Percentiles rank a stretch among this genome's conserved stretches.
phyloP scores from a whole-genome alignment of 176 grass and related monocot species.

The Phoenix dactylifera region DNA sequence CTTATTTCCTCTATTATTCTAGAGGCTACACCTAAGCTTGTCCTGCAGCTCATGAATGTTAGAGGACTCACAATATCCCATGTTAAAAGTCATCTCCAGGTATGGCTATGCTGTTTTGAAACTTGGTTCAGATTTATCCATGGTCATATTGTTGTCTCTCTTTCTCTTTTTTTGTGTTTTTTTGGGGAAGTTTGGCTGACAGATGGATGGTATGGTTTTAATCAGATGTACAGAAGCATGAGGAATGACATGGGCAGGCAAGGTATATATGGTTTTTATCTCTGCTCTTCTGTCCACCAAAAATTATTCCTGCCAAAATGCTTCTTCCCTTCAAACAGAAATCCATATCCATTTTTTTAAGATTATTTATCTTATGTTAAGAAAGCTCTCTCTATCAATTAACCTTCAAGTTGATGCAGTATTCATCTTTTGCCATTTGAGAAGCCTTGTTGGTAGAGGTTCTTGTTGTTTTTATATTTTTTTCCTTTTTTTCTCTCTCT shows the following conservation, averaged over 20 bases:
- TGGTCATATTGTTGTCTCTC: not conserved
- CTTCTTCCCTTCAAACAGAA: no score
- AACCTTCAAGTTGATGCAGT: no score
- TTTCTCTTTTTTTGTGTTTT: not conserved
- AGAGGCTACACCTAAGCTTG: constrained; percentile 91
- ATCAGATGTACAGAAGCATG: constrained; percentile 78
- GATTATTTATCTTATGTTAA: no score
- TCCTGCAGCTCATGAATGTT: constrained; percentile 68
- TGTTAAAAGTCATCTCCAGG: constrained; percentile 98
- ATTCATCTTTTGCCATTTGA: no score
- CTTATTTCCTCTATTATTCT: not conserved
- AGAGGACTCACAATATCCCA: constrained; percentile 83
- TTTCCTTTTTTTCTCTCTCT: no score
- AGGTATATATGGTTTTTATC: constrained; percentile 38
- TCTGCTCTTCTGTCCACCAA: not conserved
- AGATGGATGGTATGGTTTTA: not conserved
- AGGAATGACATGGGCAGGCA: constrained; percentile 38
- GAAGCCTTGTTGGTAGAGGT: no score
- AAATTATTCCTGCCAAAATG: no score
- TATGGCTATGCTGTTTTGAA: constrained; percentile 1
- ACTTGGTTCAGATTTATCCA: no score
- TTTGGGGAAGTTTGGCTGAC: not conserved
- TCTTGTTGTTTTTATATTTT: no score
- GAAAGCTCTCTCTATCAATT: no score
- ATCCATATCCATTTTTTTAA: no score